phyloP scores from a whole-genome alignment of 495 filamentous ascomycete species.

The Hypomontagnella submonticulosa region DNA sequence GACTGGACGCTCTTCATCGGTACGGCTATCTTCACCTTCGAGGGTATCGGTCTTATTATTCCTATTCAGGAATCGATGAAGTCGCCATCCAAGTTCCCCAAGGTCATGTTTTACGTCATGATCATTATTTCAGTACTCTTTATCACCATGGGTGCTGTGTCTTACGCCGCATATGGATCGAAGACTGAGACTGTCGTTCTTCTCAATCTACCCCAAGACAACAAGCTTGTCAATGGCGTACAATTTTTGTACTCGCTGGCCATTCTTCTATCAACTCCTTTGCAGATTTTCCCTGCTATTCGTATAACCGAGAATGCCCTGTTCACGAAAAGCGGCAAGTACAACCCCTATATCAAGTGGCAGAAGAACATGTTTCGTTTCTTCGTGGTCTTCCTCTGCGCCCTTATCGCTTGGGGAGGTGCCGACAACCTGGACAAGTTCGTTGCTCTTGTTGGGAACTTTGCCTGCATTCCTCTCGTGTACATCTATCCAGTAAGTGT shows the following conservation, averaged over 20 bases:
- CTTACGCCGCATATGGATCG: conserved; percentile 95
- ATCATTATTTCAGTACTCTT: conserved; percentile 92
- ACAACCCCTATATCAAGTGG: conserved; percentile 97
- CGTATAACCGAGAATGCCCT: conserved; percentile 74
- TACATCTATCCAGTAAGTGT: conserved; percentile 93
- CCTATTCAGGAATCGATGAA: conserved; percentile 98
- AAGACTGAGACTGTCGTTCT: conserved; percentile 95
- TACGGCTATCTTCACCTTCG: conserved; percentile 98
- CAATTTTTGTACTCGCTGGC: conserved; percentile 96
- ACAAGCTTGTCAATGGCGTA: conserved; percentile 93
- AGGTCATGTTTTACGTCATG: conserved; percentile 89
- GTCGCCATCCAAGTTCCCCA: conserved; percentile 85
- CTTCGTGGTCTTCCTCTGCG: conserved; percentile 85
- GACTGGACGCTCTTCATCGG: conserved; percentile 98
- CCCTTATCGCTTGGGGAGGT: conserved; percentile 88
- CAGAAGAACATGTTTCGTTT: conserved; percentile 98
- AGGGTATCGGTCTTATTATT: conserved; percentile 98
- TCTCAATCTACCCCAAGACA: conserved; percentile 94
- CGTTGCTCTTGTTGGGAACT: conserved; percentile 93
- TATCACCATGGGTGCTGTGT: conserved; percentile 87
- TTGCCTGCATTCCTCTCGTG: conserved; percentile 96
- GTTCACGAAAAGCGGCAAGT: conserved; percentile 86
- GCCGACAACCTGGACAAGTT: conserved; percentile 97
- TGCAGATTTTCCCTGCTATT: conserved; percentile 97
- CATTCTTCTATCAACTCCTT: conserved; percentile 90